These are phyloP conservation scores for Linaria vulgaris DNA, from an alignment of 257 asterid species.

Conservation along the genomic window DNA sequence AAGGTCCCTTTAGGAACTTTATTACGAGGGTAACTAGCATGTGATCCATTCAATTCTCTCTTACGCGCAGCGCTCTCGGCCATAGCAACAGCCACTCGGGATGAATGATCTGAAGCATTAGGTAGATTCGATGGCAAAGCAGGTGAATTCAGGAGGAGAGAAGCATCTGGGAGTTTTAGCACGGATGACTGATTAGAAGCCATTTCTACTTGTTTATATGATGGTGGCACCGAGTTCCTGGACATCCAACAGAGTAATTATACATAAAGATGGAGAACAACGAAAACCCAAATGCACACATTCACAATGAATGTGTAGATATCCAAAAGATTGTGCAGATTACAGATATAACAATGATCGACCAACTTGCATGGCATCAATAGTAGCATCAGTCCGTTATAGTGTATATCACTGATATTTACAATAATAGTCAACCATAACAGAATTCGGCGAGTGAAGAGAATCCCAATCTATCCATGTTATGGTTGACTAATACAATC, in stretches of 20 bases:
- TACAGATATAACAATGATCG: background rate
- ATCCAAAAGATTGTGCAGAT: background rate
- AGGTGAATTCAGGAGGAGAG: constrained; percentile 72
- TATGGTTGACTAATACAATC: no score
- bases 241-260: constrained; percentile 20
- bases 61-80: constrained; percentile 67
- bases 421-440: background rate
- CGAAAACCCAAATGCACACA: background rate
- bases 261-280: constrained; percentile 7
- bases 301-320: background rate
- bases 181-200: constrained; percentile 38
- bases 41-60: constrained; percentile 52
- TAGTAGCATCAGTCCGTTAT: background rate
- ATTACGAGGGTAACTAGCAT: constrained; percentile 54
- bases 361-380: background rate
- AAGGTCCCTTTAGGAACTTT: constrained; percentile 68
- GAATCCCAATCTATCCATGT: background rate
- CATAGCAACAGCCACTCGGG: constrained; percentile 87
- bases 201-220: constrained; percentile 32
- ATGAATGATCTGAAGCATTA: constrained; percentile 55
- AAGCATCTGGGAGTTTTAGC: constrained; percentile 76
- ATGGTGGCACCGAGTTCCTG: constrained; percentile 33
- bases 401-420: background rate
- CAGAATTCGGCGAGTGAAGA: background rate
- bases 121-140: constrained; percentile 37